A percentile compares a stretch with the other conserved stretches of the same genome.
These are phyloP conservation scores for Ceratobasidium sp. DNA, from an alignment of 1,284 basidiomycete genomes.

Conservation along the genomic window DNA sequence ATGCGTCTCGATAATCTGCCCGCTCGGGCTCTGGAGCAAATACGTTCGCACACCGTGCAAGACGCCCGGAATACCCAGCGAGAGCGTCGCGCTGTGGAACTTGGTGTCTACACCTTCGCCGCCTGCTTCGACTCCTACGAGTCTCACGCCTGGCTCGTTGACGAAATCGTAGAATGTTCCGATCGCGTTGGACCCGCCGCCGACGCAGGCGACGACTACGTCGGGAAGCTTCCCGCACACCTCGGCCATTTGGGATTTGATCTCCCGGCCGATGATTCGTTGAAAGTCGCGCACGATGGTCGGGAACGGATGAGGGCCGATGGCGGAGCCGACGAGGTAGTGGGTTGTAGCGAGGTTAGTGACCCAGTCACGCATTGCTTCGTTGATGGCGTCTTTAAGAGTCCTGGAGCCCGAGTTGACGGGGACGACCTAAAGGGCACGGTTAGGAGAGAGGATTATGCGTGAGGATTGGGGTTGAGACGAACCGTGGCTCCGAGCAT, in stretches of 20 bases:
- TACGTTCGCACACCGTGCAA: conserved; percentile 97
- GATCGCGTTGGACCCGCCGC: conserved; percentile 97
- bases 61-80: conserved; percentile 92
- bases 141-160: conserved; percentile 81
- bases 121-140: conserved; percentile 96
- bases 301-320: conserved; percentile 99
- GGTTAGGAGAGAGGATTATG: neutral
- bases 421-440: conserved; percentile 78
- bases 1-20: conserved; percentile 97
- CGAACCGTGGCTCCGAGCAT: conserved; percentile 93
- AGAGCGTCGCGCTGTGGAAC: conserved; percentile 92
- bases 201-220: conserved; percentile 96
- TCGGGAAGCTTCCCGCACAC: conserved; percentile 90
- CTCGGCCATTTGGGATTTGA: conserved; percentile 88
- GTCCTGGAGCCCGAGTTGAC: conserved; percentile 96
- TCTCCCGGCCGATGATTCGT: conserved; percentile 94
- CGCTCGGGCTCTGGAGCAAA: conserved; percentile 88
- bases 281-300: conserved; percentile 99
- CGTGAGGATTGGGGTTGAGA: neutral
- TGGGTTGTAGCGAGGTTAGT: conserved; percentile 94
- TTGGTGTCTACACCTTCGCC: conserved; percentile 93
- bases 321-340: conserved; percentile 97
- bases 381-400: conserved; percentile 98
- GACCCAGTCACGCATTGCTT: conserved; percentile 98
- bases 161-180: conserved; percentile 98